These are phyloP conservation scores for Periconia sp. DNA, from an alignment of 2,329 filamentous ascomycete genomes.

Conservation along the genomic window DNA sequence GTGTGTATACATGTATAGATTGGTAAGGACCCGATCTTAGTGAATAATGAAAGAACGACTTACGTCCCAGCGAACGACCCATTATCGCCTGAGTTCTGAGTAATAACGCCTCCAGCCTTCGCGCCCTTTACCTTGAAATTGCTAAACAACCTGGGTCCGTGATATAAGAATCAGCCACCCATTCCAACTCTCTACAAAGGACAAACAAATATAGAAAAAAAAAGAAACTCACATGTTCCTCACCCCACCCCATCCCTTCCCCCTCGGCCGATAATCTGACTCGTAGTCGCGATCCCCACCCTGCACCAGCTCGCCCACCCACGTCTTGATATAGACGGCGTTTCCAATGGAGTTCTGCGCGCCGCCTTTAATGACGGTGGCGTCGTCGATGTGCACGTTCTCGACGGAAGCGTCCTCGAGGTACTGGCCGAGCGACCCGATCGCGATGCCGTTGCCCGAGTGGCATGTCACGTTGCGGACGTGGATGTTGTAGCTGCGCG, in stretches of 20 bases:
- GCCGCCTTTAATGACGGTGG: constrained; percentile 48
- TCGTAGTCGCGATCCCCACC: constrained; percentile 49
- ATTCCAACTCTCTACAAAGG: too few relatives aligned
- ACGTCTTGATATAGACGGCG: constrained; percentile 59
- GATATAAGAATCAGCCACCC: too few relatives aligned
- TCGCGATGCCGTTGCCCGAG: constrained; percentile 56
- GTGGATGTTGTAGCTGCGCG: constrained; percentile 61
- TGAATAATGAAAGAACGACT: too few relatives aligned
- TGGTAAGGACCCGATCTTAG: too few relatives aligned
- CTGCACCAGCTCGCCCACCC: constrained; percentile 49
- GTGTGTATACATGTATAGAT: neutral
- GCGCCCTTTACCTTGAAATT: constrained; percentile 56
- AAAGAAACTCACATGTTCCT: constrained; percentile 43
- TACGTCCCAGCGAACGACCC: constrained; percentile 52
- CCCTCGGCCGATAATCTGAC: constrained; percentile 50
- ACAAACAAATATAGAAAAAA: constrained; percentile 9
- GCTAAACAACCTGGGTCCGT: constrained; percentile 35
- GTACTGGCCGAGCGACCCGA: constrained; percentile 58
- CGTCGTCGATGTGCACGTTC: constrained; percentile 53
- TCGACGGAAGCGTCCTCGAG: constrained; percentile 55
- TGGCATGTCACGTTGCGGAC: constrained; percentile 58
- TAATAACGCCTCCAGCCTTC: constrained; percentile 48
- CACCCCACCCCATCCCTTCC: constrained; percentile 58
- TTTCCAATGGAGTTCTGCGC: constrained; percentile 24
- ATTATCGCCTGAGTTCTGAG: constrained; percentile 54